Conservation (phyloP, 441 rosid species). For the Populus hybrid region DNA sequence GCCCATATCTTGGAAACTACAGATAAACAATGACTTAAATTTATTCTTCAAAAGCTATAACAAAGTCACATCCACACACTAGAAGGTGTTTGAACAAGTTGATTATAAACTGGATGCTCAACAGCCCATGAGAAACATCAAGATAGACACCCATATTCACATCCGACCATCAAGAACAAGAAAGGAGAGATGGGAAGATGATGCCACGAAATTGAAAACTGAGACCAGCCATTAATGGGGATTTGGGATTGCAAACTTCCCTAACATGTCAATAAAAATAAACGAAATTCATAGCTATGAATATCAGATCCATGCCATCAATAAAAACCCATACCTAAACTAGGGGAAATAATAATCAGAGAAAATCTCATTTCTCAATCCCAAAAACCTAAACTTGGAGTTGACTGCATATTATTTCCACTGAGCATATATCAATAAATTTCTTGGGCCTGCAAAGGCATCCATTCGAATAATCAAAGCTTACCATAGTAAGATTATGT, state of each 20-base stretch:
- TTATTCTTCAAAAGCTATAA: conserved; percentile 11
- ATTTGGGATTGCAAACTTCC: not conserved
- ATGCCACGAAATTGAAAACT: not conserved
- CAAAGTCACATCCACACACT: not conserved
- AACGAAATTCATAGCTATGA: not conserved
- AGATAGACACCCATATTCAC: not conserved
- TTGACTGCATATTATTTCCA: not conserved
- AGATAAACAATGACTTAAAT: conserved; percentile 7
- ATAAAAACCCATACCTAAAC: not conserved
- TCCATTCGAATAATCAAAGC: not conserved
- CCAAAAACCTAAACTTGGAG: not conserved
- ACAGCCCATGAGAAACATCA: not conserved
- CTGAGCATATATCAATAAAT: not conserved
- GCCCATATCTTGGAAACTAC: conserved; percentile 64
- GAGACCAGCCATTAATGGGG: not conserved
- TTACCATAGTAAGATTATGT: not conserved
- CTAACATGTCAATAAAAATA: not conserved
- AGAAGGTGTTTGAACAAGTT: not conserved
- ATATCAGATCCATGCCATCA: not conserved
- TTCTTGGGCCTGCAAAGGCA: not conserved
- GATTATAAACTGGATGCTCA: not conserved
- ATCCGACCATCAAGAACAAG: not conserved
- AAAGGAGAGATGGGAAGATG: not conserved
- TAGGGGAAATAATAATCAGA: not conserved
- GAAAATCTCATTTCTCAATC: not conserved